phyloP scores from a whole-genome alignment of 495 filamentous ascomycete genomes.

The Trichoderma gamsii region DNA sequence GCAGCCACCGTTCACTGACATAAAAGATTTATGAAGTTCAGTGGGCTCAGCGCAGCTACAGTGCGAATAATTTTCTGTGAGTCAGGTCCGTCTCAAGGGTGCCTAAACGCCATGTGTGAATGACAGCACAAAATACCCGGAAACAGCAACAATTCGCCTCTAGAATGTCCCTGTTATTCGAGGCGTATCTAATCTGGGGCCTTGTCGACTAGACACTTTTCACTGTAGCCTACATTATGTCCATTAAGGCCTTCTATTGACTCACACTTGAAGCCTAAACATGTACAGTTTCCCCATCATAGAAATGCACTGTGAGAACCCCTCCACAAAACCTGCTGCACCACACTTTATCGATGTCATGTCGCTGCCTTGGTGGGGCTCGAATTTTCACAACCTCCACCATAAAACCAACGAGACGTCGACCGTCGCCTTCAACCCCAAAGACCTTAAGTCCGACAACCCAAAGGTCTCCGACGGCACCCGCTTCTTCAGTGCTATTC shows the following conservation, averaged over 20 bases:
- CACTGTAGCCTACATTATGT: not conserved
- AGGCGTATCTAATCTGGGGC: not conserved
- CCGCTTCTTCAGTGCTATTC: not conserved
- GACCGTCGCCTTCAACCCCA: not conserved
- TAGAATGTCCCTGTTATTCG: not conserved
- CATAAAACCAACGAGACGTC: conserved; percentile 4
- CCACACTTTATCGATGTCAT: conserved; percentile 1
- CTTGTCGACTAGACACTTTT: not conserved
- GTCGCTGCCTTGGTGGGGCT: conserved; percentile 15
- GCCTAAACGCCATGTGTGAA: not conserved
- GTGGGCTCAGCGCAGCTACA: not conserved
- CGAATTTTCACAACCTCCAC: conserved; percentile 16
- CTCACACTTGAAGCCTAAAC: not conserved
- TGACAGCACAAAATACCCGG: not conserved
- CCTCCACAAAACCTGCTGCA: conserved; percentile 8
- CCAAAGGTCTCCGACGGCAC: not conserved
- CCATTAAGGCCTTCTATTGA: not conserved
- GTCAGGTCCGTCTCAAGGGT: not conserved
- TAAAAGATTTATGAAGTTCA: not conserved
- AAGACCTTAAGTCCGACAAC: not conserved
- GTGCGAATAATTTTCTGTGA: not conserved
- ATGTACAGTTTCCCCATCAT: not conserved
- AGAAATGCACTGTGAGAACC: conserved; percentile 1
- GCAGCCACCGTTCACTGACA: not conserved
- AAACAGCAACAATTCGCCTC: not conserved